phyloP scores from a whole-genome alignment of 305 asterid species.

The Fraxinus velutina region DNA sequence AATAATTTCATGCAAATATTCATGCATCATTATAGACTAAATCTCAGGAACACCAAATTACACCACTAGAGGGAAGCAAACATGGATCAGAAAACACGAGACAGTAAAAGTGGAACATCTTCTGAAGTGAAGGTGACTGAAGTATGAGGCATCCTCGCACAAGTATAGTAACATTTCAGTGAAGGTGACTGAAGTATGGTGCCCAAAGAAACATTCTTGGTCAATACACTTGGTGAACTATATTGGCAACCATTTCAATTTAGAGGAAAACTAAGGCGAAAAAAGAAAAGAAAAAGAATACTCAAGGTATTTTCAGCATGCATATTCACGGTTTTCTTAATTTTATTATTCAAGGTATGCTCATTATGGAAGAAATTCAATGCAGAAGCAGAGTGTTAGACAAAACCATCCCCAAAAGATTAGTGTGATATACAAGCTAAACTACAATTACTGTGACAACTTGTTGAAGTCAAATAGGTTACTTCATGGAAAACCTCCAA shows the following conservation, averaged over 20 bases:
- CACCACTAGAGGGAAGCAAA: slow-evolving; percentile 6
- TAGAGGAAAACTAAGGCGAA: neutral
- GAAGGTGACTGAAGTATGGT: slow-evolving; percentile 12
- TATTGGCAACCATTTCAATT: neutral
- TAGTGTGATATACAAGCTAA: slow-evolving; percentile 9
- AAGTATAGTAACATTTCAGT: neutral
- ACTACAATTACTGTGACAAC: neutral
- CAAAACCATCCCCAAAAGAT: slow-evolving; percentile 3
- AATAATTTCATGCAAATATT: slow-evolving; percentile 4
- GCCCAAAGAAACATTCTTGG: neutral
- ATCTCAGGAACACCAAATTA: neutral
- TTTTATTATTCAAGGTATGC: neutral
- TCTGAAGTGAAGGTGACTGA: slow-evolving; percentile 6
- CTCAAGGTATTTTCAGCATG: neutral
- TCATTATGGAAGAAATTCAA: neutral
- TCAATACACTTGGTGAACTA: neutral
- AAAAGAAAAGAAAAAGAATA: neutral
- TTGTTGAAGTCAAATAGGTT: neutral
- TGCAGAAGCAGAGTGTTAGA: neutral
- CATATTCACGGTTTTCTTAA: neutral
- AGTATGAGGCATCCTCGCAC: neutral
- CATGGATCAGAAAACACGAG: slow-evolving; percentile 14
- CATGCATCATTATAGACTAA: slow-evolving; percentile 10
- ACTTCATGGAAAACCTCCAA: neutral
- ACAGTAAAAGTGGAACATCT: slow-evolving; percentile 7